Conservation (phyloP, 2,329 filamentous ascomycete genomes). For the Zasmidium cellare region DNA sequence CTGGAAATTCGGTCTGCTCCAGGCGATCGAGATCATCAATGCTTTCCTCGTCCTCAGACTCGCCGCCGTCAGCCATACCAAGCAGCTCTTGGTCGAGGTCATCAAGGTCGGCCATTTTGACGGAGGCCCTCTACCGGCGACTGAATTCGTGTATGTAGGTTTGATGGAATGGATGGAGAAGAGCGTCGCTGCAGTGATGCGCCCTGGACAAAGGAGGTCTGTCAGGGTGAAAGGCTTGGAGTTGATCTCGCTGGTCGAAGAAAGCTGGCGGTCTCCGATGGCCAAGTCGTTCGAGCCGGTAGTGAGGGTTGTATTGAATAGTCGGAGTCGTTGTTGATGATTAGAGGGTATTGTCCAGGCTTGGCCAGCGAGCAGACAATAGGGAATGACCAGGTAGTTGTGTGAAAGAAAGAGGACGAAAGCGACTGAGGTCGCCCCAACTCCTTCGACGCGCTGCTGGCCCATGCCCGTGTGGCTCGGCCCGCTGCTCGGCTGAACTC, state of each 20-base stretch:
- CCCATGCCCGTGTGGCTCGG: neutral
- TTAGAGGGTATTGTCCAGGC: neutral
- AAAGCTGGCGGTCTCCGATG: neutral
- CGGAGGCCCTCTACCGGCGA: neutral
- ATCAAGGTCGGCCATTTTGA: conserved; percentile 40
- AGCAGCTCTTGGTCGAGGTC: conserved; percentile 87
- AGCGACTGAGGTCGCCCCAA: neutral
- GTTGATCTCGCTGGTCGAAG: neutral
- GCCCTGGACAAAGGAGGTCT: neutral
- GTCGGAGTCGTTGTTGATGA: neutral
- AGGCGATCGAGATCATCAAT: conserved; percentile 43
- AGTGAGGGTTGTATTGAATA: neutral
- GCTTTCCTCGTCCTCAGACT: conserved; percentile 49
- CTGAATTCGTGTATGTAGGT: neutral
- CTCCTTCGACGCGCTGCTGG: neutral
- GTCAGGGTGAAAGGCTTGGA: neutral
- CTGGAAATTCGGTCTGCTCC: conserved; percentile 49
- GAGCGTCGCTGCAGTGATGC: neutral
- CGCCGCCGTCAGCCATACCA: conserved; percentile 73
- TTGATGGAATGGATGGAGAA: neutral
- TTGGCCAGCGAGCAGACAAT: neutral
- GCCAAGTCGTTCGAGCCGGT: neutral
- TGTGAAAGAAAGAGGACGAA: neutral
- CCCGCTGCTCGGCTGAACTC: neutral
- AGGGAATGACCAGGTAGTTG: neutral